Base-by-base conservation (phyloP, 495 filamentous ascomycete genomes). In the Thermothielavioides terrestris region DNA sequence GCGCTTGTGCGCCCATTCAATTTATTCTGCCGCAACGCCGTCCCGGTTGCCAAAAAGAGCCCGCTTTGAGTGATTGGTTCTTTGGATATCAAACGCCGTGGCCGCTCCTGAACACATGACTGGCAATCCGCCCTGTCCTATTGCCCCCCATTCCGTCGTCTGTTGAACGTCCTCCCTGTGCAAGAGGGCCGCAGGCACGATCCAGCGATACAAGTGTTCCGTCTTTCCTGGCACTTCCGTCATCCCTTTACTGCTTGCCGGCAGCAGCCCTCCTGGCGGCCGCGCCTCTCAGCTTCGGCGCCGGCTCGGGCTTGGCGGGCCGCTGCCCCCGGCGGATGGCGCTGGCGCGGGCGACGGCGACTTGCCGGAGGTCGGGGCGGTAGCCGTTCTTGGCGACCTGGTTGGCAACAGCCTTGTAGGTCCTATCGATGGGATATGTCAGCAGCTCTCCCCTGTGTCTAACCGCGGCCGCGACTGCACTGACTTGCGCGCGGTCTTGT, bases 271-370 rank as follows among this genome's bases (percentile, higher is more conserved):
- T 83, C 75, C 77, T 81, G 53, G 89, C 92, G 76, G 89, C 88
- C 21, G 75, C 71, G 38, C 92, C 91, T 56, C 92, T 78, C 55
- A 74, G 72, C 82, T 95, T 95, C 55, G 63, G 58, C 68, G 77
- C 79, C 56, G 82, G 78, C 46, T 72, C 63, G 17, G 84, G 80
- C 82, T 95, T 95, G 74, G 83, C 80, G 48, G 82, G 67, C 61
- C 75, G 73, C 77, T 94, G 86, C 48, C 84, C 84, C 57, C 76
- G 70, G 67, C 85, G 86, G 74, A 97, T 78, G 60, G 88, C 87
- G 66, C 83, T 88, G 57, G 85, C 91, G 59, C 92, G 87, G 67
- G 90, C 77, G 65, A 97, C 84, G 55, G 89, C 89, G 57, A 82
- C 83, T 62, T 82, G 77, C 55, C 89, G 86, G 67, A 98, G 77